Percentiles rank a stretch among this genome's conserved stretches.
These are phyloP conservation scores for Noccaea caerulescens DNA, from an alignment of 345 rosid genomes.

Conservation along the genomic window DNA sequence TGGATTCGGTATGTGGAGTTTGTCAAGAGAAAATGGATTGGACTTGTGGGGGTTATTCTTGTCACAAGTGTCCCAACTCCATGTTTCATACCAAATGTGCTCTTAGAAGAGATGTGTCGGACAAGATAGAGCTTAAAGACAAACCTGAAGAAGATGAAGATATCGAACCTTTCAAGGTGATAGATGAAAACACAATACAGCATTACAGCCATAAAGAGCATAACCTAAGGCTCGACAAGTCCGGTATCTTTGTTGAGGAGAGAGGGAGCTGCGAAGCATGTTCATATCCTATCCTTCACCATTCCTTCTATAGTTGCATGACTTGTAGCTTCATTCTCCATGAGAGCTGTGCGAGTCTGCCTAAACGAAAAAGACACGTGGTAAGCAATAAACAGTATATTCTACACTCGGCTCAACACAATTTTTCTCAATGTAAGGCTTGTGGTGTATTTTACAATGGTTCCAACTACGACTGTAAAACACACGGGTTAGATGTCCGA, in stretches of 20 bases:
- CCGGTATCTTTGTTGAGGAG: background rate
- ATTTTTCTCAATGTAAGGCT: background rate
- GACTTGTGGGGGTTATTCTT: too few species aligned
- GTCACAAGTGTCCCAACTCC: background rate
- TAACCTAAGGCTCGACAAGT: background rate
- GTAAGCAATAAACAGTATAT: background rate
- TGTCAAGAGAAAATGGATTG: constrained; percentile 15
- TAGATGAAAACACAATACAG: background rate
- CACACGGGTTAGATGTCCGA: background rate
- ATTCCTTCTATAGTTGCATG: constrained; percentile 8
- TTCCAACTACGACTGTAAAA: background rate
- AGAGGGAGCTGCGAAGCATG: background rate
- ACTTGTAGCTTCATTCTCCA: background rate
- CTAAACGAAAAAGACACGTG: background rate
- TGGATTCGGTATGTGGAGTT: background rate
- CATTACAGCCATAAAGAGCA: background rate
- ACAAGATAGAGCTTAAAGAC: background rate
- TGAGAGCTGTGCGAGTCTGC: background rate
- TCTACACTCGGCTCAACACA: background rate
- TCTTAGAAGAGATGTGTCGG: background rate
- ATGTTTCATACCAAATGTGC: constrained; percentile 3
- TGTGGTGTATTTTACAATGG: background rate
- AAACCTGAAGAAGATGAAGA: background rate
- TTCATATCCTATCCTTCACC: background rate
- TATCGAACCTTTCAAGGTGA: background rate